Evolutionary conservation across 352 stramenopile species (phyloP).

Genomic region (Elongisporangium senticosum): DNA sequence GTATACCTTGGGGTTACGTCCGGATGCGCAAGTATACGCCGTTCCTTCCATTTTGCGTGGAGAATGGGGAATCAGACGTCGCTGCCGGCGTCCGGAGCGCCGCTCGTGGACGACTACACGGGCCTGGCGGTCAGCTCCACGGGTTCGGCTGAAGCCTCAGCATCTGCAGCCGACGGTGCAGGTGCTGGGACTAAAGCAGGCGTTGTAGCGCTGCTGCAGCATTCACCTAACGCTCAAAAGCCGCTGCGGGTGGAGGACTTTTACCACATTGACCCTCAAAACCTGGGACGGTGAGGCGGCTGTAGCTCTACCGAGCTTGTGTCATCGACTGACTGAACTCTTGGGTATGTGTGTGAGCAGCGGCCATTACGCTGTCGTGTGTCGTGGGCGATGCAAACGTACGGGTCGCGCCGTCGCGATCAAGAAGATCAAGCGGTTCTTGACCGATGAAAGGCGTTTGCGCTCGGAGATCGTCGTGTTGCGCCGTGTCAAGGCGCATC

Average conservation of each 20-base stretch:
- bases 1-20: background rate
- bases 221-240: background rate
- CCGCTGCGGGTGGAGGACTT: conserved; percentile 40
- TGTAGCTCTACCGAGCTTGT: conserved; percentile 1
- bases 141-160: no score
- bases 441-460: conserved; percentile 66
- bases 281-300: conserved; percentile 33
- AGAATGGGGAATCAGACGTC: conserved; percentile 25
- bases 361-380: conserved; percentile 68
- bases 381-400: conserved; percentile 39
- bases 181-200: no score
- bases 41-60: conserved; percentile 1
- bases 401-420: conserved; percentile 57
- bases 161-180: no score
- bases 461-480: conserved; percentile 60
- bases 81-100: background rate
- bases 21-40: conserved; percentile 1
- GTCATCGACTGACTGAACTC: no score
- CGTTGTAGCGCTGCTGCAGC: no score
- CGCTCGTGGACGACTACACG: conserved; percentile 13
- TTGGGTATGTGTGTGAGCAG: conserved; percentile 12
- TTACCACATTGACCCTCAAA: conserved; percentile 47
- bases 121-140: conserved; percentile 1
- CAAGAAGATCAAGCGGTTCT: conserved; percentile 81
- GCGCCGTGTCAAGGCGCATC: conserved; percentile 48